Base-by-base conservation (phyloP, 2,329 filamentous ascomycete species). In the Leptosphaerulina australis region DNA sequence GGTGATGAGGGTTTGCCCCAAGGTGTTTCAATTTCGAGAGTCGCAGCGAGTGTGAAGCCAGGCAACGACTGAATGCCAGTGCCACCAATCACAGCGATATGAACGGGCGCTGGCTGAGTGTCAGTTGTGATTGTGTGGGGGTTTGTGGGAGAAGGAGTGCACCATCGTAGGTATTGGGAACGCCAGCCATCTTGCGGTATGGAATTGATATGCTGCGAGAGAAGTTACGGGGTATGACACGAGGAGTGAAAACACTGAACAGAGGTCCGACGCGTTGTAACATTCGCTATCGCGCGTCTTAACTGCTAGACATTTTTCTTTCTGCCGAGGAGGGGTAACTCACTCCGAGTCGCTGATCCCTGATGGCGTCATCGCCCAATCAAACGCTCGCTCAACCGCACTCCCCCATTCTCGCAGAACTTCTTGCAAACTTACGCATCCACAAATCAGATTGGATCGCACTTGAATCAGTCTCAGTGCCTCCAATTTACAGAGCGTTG, bases 51-150 rank as follows among this genome's bases (percentile, higher is more conserved):
- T 15, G 85, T 87, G 80, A 94, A 97, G 75, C 88, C 87, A 21
- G 91, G 87, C 60, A 99, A 88, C 63, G 90, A 86, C 72, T 88
- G 86, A 56, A 99, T 88, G 45, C 94, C 94, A 29, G 94, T 99
- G 65, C 94, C 94, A 67, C 78, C 78, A 48, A 81, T 80, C 34
- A 81, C 77, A 57, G 77, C 78, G 47, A 81, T 80, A 48, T 71
- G 72, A 56, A 81, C 75, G 30, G 78, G 76, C 48, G 73, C 78
- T 80, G 64, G 1, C 20, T 43, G 31, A n/a, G 43, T 53, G 43
- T 66, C 38, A 60, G 58, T 34, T 34, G 17, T 20, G 30, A 2
- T 24, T 11, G 18, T 24, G 26, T 20, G 22, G 4, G 25, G 34
- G 37, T n/a, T 22, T 22, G 29, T n/a, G 24, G 30, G 26, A n/a